A percentile compares a stretch with the other conserved stretches of the same genome.
Evolutionary conservation across 2,329 filamentous ascomycete genomes (phyloP).

Genomic region (Lachnellula occidentalis): DNA sequence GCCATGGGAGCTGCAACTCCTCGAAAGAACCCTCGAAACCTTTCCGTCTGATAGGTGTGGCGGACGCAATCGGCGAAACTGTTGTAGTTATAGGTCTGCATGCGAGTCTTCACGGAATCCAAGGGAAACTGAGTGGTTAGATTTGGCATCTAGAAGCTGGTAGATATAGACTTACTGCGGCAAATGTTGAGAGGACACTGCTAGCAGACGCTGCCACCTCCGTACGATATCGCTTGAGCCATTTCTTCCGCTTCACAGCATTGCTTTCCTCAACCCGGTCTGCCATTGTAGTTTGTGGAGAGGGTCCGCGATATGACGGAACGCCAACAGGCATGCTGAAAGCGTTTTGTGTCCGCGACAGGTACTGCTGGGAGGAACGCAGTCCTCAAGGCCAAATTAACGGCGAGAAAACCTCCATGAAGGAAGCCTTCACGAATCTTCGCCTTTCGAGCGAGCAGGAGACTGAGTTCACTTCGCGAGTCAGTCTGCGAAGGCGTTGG

Average conservation of each 20-base stretch:
- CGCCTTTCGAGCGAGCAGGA: background rate
- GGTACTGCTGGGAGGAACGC: conserved; percentile 9
- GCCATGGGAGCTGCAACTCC: conserved; percentile 77
- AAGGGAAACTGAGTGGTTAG: conserved; percentile 56
- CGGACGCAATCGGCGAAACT: conserved; percentile 69
- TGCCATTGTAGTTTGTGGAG: conserved; percentile 1
- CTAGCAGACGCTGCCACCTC: conserved; percentile 74
- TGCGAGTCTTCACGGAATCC: conserved; percentile 84
- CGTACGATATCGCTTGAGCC: conserved; percentile 72
- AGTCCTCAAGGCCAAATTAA: conserved; percentile 15
- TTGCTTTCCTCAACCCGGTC: conserved; percentile 10
- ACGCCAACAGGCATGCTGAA: conserved; percentile 4
- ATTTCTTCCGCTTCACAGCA: conserved; percentile 39
- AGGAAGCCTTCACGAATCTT: conserved; percentile 1
- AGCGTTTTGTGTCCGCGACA: conserved; percentile 4
- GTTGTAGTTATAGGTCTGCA: conserved; percentile 79
- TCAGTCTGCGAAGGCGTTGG: background rate
- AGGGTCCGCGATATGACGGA: background rate
- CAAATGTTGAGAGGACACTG: conserved; percentile 71
- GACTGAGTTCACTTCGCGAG: background rate
- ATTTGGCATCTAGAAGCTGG: conserved; percentile 1
- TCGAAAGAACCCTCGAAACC: conserved; percentile 71
- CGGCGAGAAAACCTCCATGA: conserved; percentile 11
- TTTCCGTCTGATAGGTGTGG: conserved; percentile 71
- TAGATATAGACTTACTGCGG: conserved; percentile 46